Evolutionary conservation across 371 early-diverging fungal genomes (phyloP), one percentile per base, ranked within the genome.

Genomic region (Rhizopus arrhizus): DNA sequence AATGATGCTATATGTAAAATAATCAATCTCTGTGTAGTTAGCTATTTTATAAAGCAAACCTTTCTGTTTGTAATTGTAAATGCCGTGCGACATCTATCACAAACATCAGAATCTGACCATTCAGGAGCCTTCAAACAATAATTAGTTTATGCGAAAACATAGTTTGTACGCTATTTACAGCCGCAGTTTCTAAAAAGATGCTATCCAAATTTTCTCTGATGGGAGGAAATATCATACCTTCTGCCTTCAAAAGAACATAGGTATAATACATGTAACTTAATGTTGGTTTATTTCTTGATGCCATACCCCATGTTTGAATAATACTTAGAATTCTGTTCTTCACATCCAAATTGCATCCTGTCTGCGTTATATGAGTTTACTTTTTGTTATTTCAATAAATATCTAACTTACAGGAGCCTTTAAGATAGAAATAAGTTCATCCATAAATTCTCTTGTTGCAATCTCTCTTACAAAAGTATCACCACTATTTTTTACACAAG

Each of bases 41-140:
- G 13, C 12, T 32, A 22, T 46, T 49, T 34, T 0, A 45, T 5
- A 36, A 35, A 50, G 41, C 28, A 45, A 69, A 79, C 83, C 73
- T 97, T 96, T 58, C 98, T 86, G 73, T 94, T 96, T 47, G 95
- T 92, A 8, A 93, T 76, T 0, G 96, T 96, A 65, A 97, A 97
- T 10, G 77, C 56, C 2, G 92, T 88, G 56, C 97, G 80, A 69
- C 98, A 97, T 35, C 98, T 86, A 78, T 89, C 91, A 72, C 98
- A 97, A 9, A 90, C 86, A 60, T 91, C 90, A 45, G 91, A 90
- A 68, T 97, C 96, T 10, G 92, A 87, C 98, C 98, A 97, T 64
- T 93, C 96, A 5, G 98, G 97, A 16, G 97, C 92, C 91, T 92
- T 57, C 13, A 28, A 28, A 29, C 11, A 33, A 11, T 11, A 9